A percentile compares a stretch with the other conserved stretches of the same genome.
phyloP scores from a whole-genome alignment of 768 basidiomycete genomes.

The Boletellus emodensis region DNA sequence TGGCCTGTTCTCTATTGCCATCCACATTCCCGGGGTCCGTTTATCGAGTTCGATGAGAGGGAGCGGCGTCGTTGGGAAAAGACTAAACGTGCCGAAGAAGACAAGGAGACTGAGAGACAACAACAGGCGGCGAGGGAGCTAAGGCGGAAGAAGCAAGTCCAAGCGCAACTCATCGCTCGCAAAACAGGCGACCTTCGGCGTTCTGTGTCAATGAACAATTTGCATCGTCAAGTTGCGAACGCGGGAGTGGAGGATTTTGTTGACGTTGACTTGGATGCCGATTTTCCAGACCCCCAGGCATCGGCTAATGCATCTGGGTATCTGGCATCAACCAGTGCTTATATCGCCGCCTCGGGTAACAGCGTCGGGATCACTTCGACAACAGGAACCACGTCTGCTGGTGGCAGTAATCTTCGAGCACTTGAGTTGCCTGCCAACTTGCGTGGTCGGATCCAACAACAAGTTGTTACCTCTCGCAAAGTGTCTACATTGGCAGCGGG shows the following conservation, averaged over 20 bases:
- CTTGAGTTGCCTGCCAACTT: conserved; percentile 51
- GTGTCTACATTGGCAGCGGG: conserved; percentile 30
- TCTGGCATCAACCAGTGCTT: conserved; percentile 54
- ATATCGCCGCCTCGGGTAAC: conserved; percentile 93
- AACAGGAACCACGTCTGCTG: conserved; percentile 77
- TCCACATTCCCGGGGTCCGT: conserved; percentile 68
- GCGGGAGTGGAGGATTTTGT: conserved; percentile 39
- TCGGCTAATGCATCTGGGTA: conserved; percentile 71
- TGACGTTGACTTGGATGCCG: conserved; percentile 43
- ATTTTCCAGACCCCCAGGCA: conserved; percentile 36
- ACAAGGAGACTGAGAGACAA: conserved; percentile 33
- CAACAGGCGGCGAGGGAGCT: conserved; percentile 26
- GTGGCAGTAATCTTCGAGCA: conserved; percentile 42
- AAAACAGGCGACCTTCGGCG: conserved; percentile 60
- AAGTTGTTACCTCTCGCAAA: conserved; percentile 66
- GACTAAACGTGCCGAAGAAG: conserved; percentile 38
- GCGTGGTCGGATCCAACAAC: conserved; percentile 53
- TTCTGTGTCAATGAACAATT: conserved; percentile 70
- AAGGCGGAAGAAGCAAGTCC: conserved; percentile 27
- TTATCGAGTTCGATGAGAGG: conserved; percentile 68
- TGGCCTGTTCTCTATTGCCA: conserved; percentile 88
- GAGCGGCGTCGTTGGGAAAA: conserved; percentile 68
- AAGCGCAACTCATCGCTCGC: conserved; percentile 24
- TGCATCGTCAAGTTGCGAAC: conserved; percentile 52
- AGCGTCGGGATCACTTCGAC: conserved; percentile 90